Conservation (phyloP, 2,329 filamentous ascomycete species). For the Pestalotiopsis sp. region DNA sequence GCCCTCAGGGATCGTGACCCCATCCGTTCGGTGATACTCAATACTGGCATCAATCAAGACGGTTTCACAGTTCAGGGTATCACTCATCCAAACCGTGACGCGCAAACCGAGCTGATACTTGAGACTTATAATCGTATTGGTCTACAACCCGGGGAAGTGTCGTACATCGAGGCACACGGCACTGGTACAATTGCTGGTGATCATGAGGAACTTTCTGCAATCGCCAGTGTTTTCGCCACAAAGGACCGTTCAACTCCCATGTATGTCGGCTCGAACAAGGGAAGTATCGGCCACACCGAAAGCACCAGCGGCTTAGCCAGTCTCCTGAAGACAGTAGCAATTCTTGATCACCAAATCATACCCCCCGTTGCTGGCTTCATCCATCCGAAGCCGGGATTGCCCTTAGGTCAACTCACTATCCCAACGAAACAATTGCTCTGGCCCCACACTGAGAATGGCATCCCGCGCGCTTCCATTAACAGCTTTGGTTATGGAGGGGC, state of each 20-base stretch:
- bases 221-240: not conserved
- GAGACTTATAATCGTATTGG: constrained; percentile 33
- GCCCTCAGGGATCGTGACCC: constrained; percentile 41
- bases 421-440: not conserved
- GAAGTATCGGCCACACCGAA: constrained; percentile 1
- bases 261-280: constrained; percentile 2
- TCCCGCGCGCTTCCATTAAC: not conserved
- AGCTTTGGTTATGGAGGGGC: constrained; percentile 1
- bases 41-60: constrained; percentile 36
- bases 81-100: constrained; percentile 38
- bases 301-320: not conserved
- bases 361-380: not conserved
- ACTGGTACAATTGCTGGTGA: constrained; percentile 12
- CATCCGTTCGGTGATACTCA: constrained; percentile 34
- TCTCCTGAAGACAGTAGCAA: not conserved
- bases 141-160: constrained; percentile 11
- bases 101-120: constrained; percentile 33
- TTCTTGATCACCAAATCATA: not conserved
- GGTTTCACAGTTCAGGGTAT: constrained; percentile 39
- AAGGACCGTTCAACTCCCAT: not conserved
- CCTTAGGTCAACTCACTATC: too few species aligned
- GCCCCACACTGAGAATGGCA: not conserved
- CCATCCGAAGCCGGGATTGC: too few species aligned
- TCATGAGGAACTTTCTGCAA: not conserved
- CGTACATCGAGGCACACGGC: constrained; percentile 13